phyloP scores from a whole-genome alignment of 2,329 filamentous ascomycete genomes.

The Pseudogymnoascus verrucosus region DNA sequence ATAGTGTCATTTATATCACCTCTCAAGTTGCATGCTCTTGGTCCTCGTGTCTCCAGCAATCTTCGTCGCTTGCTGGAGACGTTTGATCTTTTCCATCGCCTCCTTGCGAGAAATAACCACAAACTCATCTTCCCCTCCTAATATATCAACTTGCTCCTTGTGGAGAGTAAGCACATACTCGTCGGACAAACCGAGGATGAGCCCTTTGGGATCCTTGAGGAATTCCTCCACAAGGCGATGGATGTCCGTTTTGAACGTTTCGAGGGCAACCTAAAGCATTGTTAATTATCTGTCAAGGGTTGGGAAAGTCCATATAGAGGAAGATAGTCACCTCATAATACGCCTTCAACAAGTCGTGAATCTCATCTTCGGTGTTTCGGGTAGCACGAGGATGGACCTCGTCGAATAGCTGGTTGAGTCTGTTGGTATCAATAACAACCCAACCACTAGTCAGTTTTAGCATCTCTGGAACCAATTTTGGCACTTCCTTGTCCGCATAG shows the following conservation, averaged over 20 bases:
- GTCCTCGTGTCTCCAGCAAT: slow-evolving; percentile 11
- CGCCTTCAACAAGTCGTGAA: slow-evolving; percentile 31
- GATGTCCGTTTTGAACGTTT: neutral
- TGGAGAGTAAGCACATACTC: slow-evolving; percentile 18
- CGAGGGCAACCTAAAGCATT: slow-evolving; percentile 20
- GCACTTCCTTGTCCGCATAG: neutral
- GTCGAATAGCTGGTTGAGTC: slow-evolving; percentile 13
- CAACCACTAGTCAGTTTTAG: slow-evolving; percentile 2
- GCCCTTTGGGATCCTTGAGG: slow-evolving; percentile 16
- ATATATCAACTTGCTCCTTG: slow-evolving; percentile 17
- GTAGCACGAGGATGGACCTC: slow-evolving; percentile 17
- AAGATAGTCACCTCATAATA: slow-evolving; percentile 30
- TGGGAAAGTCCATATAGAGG: neutral
- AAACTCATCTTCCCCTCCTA: slow-evolving; percentile 22
- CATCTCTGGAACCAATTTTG: neutral
- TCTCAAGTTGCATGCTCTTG: neutral
- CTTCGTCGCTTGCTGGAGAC: slow-evolving; percentile 12
- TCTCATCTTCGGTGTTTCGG: slow-evolving; percentile 28
- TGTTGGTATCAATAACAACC: slow-evolving; percentile 11
- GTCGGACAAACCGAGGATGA: slow-evolving; percentile 20
- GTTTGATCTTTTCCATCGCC: slow-evolving; percentile 11
- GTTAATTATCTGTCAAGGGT: slow-evolving; percentile 7
- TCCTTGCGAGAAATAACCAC: slow-evolving; percentile 12
- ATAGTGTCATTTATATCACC: neutral
- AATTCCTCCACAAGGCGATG: slow-evolving; percentile 16